A percentile compares a stretch with the other conserved stretches of the same genome.
Evolutionary conservation across 2,329 filamentous ascomycete genomes (phyloP).

Genomic region (Sporothrix euskadiensis): DNA sequence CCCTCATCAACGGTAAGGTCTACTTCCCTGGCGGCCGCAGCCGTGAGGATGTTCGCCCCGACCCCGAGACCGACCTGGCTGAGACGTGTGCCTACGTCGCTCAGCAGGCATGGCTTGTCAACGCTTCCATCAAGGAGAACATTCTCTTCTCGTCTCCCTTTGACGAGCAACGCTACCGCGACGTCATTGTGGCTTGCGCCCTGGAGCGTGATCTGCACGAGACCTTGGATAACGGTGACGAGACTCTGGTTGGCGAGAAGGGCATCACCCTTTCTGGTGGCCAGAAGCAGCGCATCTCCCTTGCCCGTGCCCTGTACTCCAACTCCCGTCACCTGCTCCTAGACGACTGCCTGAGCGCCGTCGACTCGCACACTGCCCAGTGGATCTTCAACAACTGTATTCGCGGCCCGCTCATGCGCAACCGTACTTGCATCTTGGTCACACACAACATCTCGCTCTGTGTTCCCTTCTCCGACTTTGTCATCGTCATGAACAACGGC

Average conservation of each 20-base stretch:
- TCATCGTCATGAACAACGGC: slow-evolving; percentile 86
- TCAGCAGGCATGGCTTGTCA: slow-evolving; percentile 95
- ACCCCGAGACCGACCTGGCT: slow-evolving; percentile 81
- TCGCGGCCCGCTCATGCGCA: slow-evolving; percentile 81
- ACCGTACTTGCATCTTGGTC: slow-evolving; percentile 89
- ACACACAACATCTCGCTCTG: slow-evolving; percentile 94
- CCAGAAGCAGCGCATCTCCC: slow-evolving; percentile 94
- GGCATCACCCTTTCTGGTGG: slow-evolving; percentile 95
- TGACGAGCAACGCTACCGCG: slow-evolving; percentile 78
- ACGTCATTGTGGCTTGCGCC: slow-evolving; percentile 88
- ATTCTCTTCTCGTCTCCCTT: slow-evolving; percentile 84
- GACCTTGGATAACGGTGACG: slow-evolving; percentile 88
- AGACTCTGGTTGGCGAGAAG: slow-evolving; percentile 94
- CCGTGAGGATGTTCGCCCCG: slow-evolving; percentile 77
- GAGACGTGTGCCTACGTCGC: slow-evolving; percentile 96
- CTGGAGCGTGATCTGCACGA: slow-evolving; percentile 80
- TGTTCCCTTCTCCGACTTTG: slow-evolving; percentile 74
- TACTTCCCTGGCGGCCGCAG: slow-evolving; percentile 82
- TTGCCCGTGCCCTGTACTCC: slow-evolving; percentile 96
- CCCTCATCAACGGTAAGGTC: slow-evolving; percentile 73
- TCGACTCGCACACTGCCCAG: slow-evolving; percentile 95
- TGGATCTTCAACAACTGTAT: slow-evolving; percentile 97
- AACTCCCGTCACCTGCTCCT: slow-evolving; percentile 87
- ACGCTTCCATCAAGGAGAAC: slow-evolving; percentile 93
- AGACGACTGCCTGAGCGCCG: slow-evolving; percentile 93